Percentiles rank a stretch among this genome's conserved stretches.
These are phyloP conservation scores for Aureobasidium sp. DNA, from an alignment of 2,329 filamentous ascomycete genomes.

Conservation along the genomic window DNA sequence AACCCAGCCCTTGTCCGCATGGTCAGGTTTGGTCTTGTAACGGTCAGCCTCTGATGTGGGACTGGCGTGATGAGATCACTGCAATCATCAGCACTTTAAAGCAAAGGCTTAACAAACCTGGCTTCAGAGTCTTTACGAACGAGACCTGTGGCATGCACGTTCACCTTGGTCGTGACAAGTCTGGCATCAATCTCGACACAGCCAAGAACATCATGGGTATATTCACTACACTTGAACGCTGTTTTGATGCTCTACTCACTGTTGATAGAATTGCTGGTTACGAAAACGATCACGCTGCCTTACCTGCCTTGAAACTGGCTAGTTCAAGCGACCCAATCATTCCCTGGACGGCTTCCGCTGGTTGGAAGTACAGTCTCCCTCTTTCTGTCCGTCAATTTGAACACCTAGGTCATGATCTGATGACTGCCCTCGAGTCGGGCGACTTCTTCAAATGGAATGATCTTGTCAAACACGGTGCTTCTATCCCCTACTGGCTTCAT, in stretches of 20 bases:
- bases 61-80: not conserved
- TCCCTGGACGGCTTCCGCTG: not conserved
- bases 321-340: no score
- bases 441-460: not conserved
- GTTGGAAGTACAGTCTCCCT: not conserved
- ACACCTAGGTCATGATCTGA: not conserved
- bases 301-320: not conserved
- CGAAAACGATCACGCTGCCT: not conserved
- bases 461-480: not conserved
- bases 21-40: not conserved
- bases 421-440: not conserved
- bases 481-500: not conserved
- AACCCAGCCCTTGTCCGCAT: not conserved
- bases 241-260: not conserved
- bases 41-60: not conserved
- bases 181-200: not conserved
- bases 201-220: not conserved
- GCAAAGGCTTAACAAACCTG: not conserved
- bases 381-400: not conserved
- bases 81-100: not conserved
- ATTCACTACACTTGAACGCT: not conserved
- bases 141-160: not conserved
- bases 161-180: not conserved
- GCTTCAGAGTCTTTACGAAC: not conserved
- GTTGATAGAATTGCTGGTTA: not conserved